Percentiles rank a stretch among this genome's conserved stretches.
Evolutionary conservation across 805 yeast species (phyloP).

Genomic region (Ogataea paradorogensis): DNA sequence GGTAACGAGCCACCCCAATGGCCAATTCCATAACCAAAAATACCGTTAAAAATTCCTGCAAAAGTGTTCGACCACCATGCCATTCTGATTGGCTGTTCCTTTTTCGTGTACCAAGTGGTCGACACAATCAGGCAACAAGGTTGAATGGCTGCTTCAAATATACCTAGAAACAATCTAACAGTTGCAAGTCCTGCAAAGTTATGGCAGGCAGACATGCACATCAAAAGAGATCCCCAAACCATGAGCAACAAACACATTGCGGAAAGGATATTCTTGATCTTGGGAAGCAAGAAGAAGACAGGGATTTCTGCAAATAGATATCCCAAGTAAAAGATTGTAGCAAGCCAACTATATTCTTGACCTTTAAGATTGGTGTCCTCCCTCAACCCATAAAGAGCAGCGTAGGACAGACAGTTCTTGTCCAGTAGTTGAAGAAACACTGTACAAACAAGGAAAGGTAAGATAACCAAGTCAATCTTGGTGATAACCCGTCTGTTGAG

Average conservation of each 20-base stretch:
- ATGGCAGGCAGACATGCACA: constrained; percentile 44
- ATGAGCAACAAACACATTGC: constrained; percentile 36
- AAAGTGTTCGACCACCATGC: constrained; percentile 34
- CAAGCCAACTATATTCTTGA: constrained; percentile 50
- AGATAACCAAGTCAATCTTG: constrained; percentile 23
- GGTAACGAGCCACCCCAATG: constrained; percentile 24
- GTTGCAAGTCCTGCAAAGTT: constrained; percentile 47
- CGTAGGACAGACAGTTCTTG: constrained; percentile 42
- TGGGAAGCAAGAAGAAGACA: constrained; percentile 35
- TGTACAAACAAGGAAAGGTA: constrained; percentile 31
- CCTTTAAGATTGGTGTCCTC: constrained; percentile 40
- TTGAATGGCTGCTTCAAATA: constrained; percentile 35
- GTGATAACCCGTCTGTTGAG: constrained; percentile 21
- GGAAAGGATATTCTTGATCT: constrained; percentile 30
- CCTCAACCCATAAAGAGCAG: constrained; percentile 45
- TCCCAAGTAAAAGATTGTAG: constrained; percentile 63
- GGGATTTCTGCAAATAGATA: constrained; percentile 59
- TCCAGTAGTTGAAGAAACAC: constrained; percentile 35
- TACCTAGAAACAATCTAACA: constrained; percentile 50
- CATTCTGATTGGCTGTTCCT: constrained; percentile 32
- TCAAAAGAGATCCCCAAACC: constrained; percentile 47
- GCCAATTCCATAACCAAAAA: constrained; percentile 34
- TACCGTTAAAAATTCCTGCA: constrained; percentile 31
- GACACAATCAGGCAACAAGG: constrained; percentile 37
- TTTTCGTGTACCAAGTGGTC: constrained; percentile 34